A percentile compares a stretch with the other conserved stretches of the same genome.
These are phyloP conservation scores for Pseudocercospora cruenta DNA, from an alignment of 2,329 filamentous ascomycete genomes.

Conservation along the genomic window DNA sequence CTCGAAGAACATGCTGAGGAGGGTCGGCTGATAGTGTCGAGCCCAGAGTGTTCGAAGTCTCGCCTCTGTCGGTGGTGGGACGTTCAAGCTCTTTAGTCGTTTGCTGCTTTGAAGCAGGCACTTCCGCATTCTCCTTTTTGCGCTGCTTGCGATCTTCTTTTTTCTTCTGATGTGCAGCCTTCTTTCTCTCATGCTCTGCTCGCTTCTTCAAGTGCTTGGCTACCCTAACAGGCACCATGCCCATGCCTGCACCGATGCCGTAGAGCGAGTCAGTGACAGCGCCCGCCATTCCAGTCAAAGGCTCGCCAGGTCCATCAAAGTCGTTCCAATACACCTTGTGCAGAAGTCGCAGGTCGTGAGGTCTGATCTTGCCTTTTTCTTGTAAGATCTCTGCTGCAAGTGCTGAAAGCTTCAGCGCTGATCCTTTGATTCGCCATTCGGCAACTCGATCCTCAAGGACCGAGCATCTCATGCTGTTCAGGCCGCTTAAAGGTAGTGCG, in stretches of 20 bases:
- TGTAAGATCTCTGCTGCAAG: slow-evolving; percentile 69
- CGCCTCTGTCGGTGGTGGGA: slow-evolving; percentile 24
- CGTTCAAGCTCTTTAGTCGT: slow-evolving; percentile 9
- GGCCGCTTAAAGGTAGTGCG: slow-evolving; percentile 55
- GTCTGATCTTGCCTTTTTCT: slow-evolving; percentile 62
- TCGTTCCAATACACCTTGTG: slow-evolving; percentile 72
- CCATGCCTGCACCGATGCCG: slow-evolving; percentile 65
- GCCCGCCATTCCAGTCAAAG: slow-evolving; percentile 67
- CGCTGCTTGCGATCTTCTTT: slow-evolving; percentile 33
- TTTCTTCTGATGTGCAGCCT: slow-evolving; percentile 41
- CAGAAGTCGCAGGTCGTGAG: slow-evolving; percentile 65
- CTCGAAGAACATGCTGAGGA: slow-evolving; percentile 31
- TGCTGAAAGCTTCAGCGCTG: slow-evolving; percentile 62
- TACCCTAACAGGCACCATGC: slow-evolving; percentile 65
- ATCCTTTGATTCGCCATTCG: slow-evolving; percentile 67
- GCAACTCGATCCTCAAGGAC: slow-evolving; percentile 66
- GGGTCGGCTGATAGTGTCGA: slow-evolving; percentile 36
- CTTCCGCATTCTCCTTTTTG: slow-evolving; percentile 21
- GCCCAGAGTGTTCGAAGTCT: slow-evolving; percentile 32
- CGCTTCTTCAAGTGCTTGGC: slow-evolving; percentile 61
- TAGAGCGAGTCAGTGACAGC: slow-evolving; percentile 63
- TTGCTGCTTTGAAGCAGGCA: neutral
- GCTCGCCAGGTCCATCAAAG: slow-evolving; percentile 75
- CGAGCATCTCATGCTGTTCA: slow-evolving; percentile 64
- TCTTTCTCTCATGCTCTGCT: slow-evolving; percentile 55